These are phyloP conservation scores for Mortierella sp. DNA, from an alignment of 371 early-diverging fungal genomes.

Conservation along the genomic window DNA sequence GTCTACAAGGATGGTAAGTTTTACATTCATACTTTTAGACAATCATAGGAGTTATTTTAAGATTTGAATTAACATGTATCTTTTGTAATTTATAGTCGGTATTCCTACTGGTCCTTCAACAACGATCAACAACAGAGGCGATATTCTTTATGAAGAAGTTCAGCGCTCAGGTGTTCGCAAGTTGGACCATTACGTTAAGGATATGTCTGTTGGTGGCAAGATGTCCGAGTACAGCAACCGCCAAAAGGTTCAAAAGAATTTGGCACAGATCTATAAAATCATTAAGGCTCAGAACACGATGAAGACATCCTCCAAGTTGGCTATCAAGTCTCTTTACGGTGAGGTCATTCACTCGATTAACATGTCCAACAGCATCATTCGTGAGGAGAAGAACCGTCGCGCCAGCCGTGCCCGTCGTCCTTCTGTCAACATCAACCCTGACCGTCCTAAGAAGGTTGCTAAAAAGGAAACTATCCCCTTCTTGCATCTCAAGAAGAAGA, in stretches of 20 bases:
- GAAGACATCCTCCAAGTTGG: slow-evolving; percentile 79
- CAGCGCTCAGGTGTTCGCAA: slow-evolving; percentile 76
- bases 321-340: slow-evolving; percentile 77
- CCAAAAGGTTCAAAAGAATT: slow-evolving; percentile 82
- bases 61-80: neutral
- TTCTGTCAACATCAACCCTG: slow-evolving; percentile 60
- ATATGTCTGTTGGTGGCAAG: slow-evolving; percentile 79
- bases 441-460: slow-evolving; percentile 66
- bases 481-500: slow-evolving; percentile 81
- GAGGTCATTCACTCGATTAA: slow-evolving; percentile 82
- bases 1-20: slow-evolving; percentile 88
- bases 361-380: slow-evolving; percentile 78
- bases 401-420: slow-evolving; percentile 60
- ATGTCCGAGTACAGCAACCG: slow-evolving; percentile 78
- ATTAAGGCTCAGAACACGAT: slow-evolving; percentile 80
- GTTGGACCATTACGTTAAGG: slow-evolving; percentile 77
- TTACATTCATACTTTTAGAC: neutral
- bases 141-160: slow-evolving; percentile 87
- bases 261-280: slow-evolving; percentile 83
- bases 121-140: slow-evolving; percentile 81
- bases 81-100: slow-evolving; percentile 53
- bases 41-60: neutral
- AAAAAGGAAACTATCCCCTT: slow-evolving; percentile 83
- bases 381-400: slow-evolving; percentile 68
- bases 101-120: slow-evolving; percentile 89